A percentile compares a stretch with the other conserved stretches of the same genome.
phyloP scores from a whole-genome alignment of 192 early-diverging fungal genomes.

The Haplosporangium gracile region DNA sequence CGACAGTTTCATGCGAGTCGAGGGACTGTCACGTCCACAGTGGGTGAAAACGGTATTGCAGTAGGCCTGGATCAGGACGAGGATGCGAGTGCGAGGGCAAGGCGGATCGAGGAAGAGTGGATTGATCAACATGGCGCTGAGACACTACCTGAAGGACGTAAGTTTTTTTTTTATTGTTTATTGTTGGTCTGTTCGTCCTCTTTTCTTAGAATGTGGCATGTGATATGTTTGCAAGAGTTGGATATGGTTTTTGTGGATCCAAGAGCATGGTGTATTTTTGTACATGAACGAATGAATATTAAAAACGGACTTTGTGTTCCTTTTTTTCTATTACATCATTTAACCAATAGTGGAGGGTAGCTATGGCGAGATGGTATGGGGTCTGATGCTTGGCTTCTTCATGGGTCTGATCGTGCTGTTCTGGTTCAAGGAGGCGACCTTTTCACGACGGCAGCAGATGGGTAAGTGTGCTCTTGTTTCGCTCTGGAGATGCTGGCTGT shows the following conservation, averaged over 20 bases:
- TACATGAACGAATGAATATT: background rate
- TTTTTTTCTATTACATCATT: constrained; percentile 16
- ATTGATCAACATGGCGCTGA: constrained; percentile 67
- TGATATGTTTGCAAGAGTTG: background rate
- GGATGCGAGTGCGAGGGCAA: constrained; percentile 40
- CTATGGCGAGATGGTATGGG: constrained; percentile 69
- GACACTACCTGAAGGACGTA: constrained; percentile 69
- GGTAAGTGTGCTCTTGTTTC: constrained; percentile 48
- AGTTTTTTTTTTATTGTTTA: constrained; percentile 29
- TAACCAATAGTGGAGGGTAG: constrained; percentile 56
- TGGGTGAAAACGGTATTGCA: constrained; percentile 50
- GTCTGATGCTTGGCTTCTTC: constrained; percentile 69
- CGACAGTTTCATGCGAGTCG: constrained; percentile 67
- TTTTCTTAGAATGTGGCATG: background rate
- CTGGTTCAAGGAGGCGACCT: constrained; percentile 68
- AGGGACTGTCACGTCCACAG: constrained; percentile 46
- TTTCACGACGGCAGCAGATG: constrained; percentile 64
- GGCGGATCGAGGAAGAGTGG: constrained; percentile 67
- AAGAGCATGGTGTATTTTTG: background rate
- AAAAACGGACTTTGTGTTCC: background rate
- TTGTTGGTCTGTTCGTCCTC: background rate
- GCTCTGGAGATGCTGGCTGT: background rate
- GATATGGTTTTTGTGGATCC: background rate
- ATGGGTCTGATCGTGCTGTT: constrained; percentile 66
- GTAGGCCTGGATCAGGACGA: constrained; percentile 43